Evolutionary conservation across 2,329 filamentous ascomycete species (phyloP), one percentile per base, ranked within the genome.

Genomic region (Akanthomyces uredinophilus): DNA sequence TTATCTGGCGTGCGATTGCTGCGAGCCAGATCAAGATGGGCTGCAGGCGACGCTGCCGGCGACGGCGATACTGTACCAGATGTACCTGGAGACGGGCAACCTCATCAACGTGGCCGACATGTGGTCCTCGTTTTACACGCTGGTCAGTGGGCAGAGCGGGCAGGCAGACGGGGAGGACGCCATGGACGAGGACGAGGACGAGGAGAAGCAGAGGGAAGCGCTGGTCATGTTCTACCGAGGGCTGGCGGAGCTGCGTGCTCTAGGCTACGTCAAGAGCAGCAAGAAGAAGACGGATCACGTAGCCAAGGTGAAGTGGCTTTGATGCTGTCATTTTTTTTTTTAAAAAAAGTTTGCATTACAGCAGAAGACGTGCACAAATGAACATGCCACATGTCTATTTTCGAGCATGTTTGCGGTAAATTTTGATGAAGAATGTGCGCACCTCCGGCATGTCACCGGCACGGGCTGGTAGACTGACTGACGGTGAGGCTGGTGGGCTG

Each of bases 281-380:
- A 90, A 89, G 76, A 96, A 93, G 80, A 96, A 96, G 80, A 86
- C 87, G 27, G 95, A 98, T 72, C 94, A 98, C 75, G 79, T 98
- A 67, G 88, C 91, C 44, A 98, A 97, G 79, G 81, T 92, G 86
- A 92, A 90, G 72, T 95, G 94, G 68, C 78, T 95, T 64, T 85
- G 73, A 64, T 22, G 53, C 14, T 16, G 11, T 3, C 3, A 43
- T 46, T 20, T 5, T 27, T 14, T 24, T 20, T 35, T 6, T 35
- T n/a, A n/a, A n/a, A n/a, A n/a, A n/a, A n/a, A 35, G 2, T 10
- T 35, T 10, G 32, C 32, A 35, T 35, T 8, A n/a, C 5, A 22
- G 44, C 44, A 24, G 20, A 24, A 39, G 16, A 29, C 27, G 3
- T 16, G 13, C 44, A 47, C 20, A 47, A 22, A 24, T 22, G 20